These are phyloP conservation scores for Gnomoniopsis smithogilvyi DNA, from an alignment of 2,329 filamentous ascomycete genomes.

Conservation along the genomic window DNA sequence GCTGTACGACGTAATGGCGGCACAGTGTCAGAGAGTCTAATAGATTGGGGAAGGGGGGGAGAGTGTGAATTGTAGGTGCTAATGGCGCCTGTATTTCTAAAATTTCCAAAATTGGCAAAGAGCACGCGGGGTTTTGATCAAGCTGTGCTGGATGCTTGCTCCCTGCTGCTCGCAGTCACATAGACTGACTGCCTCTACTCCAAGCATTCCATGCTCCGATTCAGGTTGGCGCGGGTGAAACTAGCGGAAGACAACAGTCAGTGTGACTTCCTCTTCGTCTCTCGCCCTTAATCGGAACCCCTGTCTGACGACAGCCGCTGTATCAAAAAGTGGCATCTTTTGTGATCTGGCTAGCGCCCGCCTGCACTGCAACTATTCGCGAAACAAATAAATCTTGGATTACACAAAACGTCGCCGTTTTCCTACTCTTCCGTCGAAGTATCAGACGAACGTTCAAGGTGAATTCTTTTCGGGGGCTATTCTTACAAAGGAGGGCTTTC, in stretches of 20 bases:
- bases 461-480: too few relatives aligned
- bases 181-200: too few relatives aligned
- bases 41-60: background rate
- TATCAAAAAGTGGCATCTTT: background rate
- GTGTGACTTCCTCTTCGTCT: background rate
- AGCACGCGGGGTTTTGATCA: background rate
- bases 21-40: background rate
- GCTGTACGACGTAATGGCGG: background rate
- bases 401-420: background rate
- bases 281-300: background rate
- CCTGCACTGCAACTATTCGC: background rate
- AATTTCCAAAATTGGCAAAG: too few relatives aligned
- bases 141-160: too few relatives aligned
- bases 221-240: background rate
- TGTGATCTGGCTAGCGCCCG: background rate
- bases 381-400: background rate
- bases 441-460: background rate
- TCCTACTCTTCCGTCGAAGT: background rate
- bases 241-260: background rate
- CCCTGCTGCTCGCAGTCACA: background rate
- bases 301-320: background rate
- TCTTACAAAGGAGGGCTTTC: background rate
- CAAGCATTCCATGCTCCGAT: background rate
- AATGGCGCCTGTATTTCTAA: too few relatives aligned
- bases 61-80: background rate